Conservation (phyloP, 768 basidiomycete species). For the Lactarius pseudohatsudake region DNA sequence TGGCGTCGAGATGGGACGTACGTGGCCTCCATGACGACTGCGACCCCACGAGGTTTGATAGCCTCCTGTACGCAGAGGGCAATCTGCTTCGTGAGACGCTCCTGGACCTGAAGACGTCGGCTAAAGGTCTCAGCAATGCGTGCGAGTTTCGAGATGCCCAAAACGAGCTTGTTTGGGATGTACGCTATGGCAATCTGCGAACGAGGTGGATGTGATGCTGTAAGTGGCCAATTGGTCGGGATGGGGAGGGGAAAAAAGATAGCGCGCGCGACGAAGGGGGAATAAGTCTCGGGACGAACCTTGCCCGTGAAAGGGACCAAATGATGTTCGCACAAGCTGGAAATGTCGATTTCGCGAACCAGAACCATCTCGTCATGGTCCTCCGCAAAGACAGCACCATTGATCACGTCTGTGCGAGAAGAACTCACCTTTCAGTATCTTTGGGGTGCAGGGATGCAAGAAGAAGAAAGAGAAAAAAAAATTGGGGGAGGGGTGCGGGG, state of each 20-base stretch:
- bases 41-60: conserved; percentile 95
- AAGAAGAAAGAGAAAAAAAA: conserved; percentile 20
- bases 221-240: conserved; percentile 26
- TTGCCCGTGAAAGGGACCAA: conserved; percentile 97
- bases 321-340: conserved; percentile 97
- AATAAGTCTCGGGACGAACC: conserved; percentile 46
- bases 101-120: conserved; percentile 94
- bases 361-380: conserved; percentile 99
- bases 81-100: conserved; percentile 95
- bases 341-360: conserved; percentile 95
- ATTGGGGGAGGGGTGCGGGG: conserved; percentile 13
- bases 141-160: conserved; percentile 27
- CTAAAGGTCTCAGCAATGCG: conserved; percentile 47
- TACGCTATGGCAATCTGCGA: conserved; percentile 86
- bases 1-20: conserved; percentile 44
- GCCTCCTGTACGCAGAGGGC: conserved; percentile 98
- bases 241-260: conserved; percentile 5
- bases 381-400: conserved; percentile 97
- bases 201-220: conserved; percentile 7
- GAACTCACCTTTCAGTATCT: conserved; percentile 11
- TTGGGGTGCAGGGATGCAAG: not conserved
- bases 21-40: conserved; percentile 99
- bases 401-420: conserved; percentile 79
- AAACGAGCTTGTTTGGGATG: conserved; percentile 28
- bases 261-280: conserved; percentile 1